A percentile compares a stretch with the other conserved stretches of the same genome.
Conservation (phyloP, 495 filamentous ascomycete genomes). For the Penicillium chermesinum region DNA sequence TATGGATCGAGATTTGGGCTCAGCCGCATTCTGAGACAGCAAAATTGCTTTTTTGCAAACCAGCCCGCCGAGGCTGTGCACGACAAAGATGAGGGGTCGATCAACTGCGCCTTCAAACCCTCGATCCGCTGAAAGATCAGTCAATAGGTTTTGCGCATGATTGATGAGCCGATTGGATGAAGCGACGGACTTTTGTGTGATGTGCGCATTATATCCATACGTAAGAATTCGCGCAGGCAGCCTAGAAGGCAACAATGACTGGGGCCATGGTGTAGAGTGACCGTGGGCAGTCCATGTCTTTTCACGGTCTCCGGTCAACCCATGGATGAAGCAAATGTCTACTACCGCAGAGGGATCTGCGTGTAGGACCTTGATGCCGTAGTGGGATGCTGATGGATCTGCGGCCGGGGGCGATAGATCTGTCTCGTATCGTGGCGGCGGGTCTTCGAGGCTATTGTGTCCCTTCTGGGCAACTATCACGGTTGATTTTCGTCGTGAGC, state of each 20-base stretch:
- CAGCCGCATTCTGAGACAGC: no score
- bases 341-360: no score
- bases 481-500: no score
- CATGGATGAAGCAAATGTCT: slow-evolving; percentile 31
- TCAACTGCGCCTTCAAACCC: background rate
- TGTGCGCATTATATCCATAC: slow-evolving; percentile 28
- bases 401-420: no score
- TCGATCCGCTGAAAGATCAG: background rate
- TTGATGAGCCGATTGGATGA: background rate
- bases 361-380: no score
- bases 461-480: no score
- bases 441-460: no score
- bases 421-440: no score
- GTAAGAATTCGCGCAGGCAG: slow-evolving; percentile 25
- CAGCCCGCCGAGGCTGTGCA: slow-evolving; percentile 13
- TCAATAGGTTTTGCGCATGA: slow-evolving; percentile 1
- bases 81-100: slow-evolving; percentile 11
- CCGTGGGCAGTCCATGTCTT: slow-evolving; percentile 24
- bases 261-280: slow-evolving; percentile 18
- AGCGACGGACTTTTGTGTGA: background rate
- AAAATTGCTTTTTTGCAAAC: slow-evolving; percentile 11
- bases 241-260: slow-evolving; percentile 15
- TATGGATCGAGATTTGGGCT: no score
- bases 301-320: slow-evolving; percentile 26
- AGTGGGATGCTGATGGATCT: no score